Evolutionary conservation across 2,329 filamentous ascomycete species (phyloP).

Genomic region (Colletotrichum spinosum): DNA sequence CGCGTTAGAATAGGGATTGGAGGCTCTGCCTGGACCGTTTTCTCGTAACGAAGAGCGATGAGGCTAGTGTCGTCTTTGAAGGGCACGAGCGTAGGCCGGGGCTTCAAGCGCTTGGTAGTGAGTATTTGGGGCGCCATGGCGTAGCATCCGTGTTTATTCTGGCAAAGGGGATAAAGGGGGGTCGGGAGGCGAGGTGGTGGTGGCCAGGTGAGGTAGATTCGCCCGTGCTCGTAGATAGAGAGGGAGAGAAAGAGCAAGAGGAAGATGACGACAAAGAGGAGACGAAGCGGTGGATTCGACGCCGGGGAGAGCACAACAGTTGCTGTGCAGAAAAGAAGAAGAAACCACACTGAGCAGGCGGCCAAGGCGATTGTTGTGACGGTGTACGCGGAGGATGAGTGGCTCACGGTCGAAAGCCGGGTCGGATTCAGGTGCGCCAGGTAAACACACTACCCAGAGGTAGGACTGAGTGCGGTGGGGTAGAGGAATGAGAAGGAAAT

Average conservation of each 20-base stretch:
- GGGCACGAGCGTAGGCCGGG: constrained; percentile 49
- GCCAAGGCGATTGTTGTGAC: constrained; percentile 23
- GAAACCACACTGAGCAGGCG: constrained; percentile 3
- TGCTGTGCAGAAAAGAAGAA: constrained; percentile 1
- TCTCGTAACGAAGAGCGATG: constrained; percentile 70
- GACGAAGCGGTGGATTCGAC: constrained; percentile 16
- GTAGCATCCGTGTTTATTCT: neutral
- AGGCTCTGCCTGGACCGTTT: constrained; percentile 67
- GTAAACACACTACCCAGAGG: constrained; percentile 8
- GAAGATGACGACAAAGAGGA: constrained; percentile 6
- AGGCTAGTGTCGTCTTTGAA: constrained; percentile 63
- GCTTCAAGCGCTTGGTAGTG: constrained; percentile 56
- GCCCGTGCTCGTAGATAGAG: constrained; percentile 22
- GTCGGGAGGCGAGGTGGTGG: constrained; percentile 11
- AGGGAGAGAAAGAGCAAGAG: no score
- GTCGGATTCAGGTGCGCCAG: constrained; percentile 34
- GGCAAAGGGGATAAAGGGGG: constrained; percentile 3
- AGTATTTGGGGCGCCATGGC: constrained; percentile 54
- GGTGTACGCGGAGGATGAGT: constrained; percentile 25
- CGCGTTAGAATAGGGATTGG: constrained; percentile 65
- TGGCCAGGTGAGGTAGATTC: constrained; percentile 18
- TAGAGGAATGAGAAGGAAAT: neutral
- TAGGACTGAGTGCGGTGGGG: neutral
- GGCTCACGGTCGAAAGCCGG: constrained; percentile 20
- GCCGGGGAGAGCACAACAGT: constrained; percentile 10